Evolutionary conservation across 2,329 filamentous ascomycete species (phyloP), one percentile per base, ranked within the genome.

Genomic region (Xylariaceae sp.): DNA sequence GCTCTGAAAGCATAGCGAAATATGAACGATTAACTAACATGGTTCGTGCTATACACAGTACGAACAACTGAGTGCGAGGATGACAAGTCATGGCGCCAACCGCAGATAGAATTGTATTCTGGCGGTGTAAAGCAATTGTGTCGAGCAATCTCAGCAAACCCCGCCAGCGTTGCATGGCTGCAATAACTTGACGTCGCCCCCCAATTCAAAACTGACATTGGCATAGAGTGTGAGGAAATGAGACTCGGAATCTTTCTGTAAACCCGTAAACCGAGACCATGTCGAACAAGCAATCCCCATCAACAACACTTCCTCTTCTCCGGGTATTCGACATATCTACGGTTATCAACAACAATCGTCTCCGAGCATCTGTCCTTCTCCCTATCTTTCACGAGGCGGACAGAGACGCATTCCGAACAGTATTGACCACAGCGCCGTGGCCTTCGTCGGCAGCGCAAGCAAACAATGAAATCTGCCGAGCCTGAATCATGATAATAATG

Each of bases 361-460:
- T 54, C 53, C n/a, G 33, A 34, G n/a, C 42, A 34, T 28, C 47
- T 45, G 31, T 51, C 36, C 41, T 45, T 33, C 11, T 53, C 47
- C 3, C 45, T 42, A 31, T 51, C 36, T 41, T 43, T 31, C 13
- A 53, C 47, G 3, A 47, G 31, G 9, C 52, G 57, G 5, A 46
- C 2, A 0, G 55, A 39, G 3, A 51, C n/a, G 49, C 62, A 65
- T 5, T 60, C 54, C 31, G 53, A 55, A 39, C 63, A 64, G 44
- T 64, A 63, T 9, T 49, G 56, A 17, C 45, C 48, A n/a, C 45
- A 57, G 47, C 49, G 58, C 7, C 51, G 42, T 2, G 54, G 47
- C 9, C 54, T 51, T 3, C 45, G 48, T 22, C 50, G 33, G 45
- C 34, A 38, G 34, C 34, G 34, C 9, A 38, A 10, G 10, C 34